Percentiles rank a stretch among this genome's conserved stretches.
Evolutionary conservation across 2,329 filamentous ascomycete genomes (phyloP).

Genomic region (Colletotrichum somersetense): DNA sequence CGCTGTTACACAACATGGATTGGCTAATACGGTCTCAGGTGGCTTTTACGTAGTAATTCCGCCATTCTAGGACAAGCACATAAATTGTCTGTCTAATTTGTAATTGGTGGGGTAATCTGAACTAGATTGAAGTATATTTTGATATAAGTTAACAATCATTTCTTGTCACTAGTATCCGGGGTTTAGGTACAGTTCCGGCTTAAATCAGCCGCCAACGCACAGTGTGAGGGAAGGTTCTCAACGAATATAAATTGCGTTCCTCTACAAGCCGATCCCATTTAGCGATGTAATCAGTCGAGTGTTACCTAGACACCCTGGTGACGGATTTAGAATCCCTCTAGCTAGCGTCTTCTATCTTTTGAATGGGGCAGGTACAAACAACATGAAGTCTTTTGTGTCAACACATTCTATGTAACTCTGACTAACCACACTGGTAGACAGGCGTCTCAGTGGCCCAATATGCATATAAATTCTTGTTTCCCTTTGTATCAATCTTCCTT

Average conservation of each 20-base stretch:
- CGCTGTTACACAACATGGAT: neutral
- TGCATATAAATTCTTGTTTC: slow-evolving; percentile 45
- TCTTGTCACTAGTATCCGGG: no score
- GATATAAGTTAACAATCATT: neutral
- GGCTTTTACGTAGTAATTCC: neutral
- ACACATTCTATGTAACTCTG: neutral
- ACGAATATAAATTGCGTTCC: neutral
- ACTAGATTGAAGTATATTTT: no score
- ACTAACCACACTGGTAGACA: slow-evolving; percentile 23
- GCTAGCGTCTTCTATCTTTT: no score
- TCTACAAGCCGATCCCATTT: neutral
- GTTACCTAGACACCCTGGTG: neutral
- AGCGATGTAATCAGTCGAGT: no score
- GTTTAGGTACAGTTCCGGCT: neutral
- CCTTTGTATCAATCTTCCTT: slow-evolving; percentile 42
- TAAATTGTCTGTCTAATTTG: no score
- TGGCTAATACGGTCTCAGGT: neutral
- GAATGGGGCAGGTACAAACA: neutral
- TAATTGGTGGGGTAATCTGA: no score
- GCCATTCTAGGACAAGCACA: neutral
- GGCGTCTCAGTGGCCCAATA: slow-evolving; percentile 45
- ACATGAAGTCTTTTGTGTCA: neutral
- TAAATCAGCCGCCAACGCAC: neutral
- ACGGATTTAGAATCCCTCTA: neutral
- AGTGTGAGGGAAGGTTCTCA: rapidly evolving